phyloP scores from a whole-genome alignment of 768 basidiomycete genomes.

The Tylopilus sp. region DNA sequence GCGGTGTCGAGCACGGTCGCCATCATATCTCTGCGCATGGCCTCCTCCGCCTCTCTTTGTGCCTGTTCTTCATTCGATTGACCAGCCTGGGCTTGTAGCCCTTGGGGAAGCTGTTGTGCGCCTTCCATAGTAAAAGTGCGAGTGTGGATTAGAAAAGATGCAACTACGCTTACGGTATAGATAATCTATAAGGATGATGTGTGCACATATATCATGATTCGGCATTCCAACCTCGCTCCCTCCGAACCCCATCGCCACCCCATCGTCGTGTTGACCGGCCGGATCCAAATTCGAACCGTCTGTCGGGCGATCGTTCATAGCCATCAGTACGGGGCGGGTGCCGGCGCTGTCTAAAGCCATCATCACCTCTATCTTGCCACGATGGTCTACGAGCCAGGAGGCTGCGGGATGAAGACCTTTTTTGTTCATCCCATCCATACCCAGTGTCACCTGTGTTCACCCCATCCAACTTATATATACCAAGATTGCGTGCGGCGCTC shows the following conservation, averaged over 20 bases:
- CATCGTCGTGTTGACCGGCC: conserved; percentile 1
- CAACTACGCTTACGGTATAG: conserved; percentile 3
- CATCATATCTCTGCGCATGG: conserved; percentile 74
- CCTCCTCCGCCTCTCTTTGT: conserved; percentile 63
- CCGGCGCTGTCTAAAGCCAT: background rate
- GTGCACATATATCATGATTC: background rate
- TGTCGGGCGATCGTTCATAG: background rate
- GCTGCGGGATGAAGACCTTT: conserved; percentile 6
- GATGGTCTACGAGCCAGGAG: conserved; percentile 7
- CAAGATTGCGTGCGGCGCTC: conserved; percentile 50
- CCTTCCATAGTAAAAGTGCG: conserved; percentile 21
- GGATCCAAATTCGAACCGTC: conserved; percentile 9
- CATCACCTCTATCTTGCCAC: conserved; percentile 4
- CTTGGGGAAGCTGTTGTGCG: conserved; percentile 25
- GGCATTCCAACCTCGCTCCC: conserved; percentile 3
- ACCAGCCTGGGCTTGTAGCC: conserved; percentile 31
- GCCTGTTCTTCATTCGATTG: conserved; percentile 50
- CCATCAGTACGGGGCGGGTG: conserved; percentile 4
- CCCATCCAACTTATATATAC: conserved; percentile 37
- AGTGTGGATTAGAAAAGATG: conserved; percentile 2
- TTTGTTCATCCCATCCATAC: background rate
- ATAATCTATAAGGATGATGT: background rate
- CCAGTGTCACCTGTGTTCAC: conserved; percentile 15
- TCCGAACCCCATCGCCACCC: conserved; percentile 1
- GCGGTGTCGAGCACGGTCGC: conserved; percentile 72